phyloP scores from a whole-genome alignment of 305 asterid species.

The Rubia occidens region DNA sequence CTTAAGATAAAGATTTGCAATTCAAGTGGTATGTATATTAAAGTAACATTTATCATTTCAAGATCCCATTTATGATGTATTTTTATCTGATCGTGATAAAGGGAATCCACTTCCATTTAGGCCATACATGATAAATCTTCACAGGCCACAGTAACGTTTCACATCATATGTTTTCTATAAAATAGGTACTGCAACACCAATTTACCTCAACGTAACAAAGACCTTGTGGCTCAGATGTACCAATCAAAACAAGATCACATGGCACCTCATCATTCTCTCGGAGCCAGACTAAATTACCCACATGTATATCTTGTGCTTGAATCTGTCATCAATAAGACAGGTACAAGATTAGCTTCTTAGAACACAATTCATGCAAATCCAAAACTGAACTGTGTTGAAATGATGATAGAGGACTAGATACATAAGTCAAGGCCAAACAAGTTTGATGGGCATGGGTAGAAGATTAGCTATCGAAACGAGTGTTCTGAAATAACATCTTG shows the following conservation, averaged over 20 bases:
- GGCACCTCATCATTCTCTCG: slow-evolving; percentile 99
- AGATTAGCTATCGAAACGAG: background rate
- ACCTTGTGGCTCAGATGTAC: slow-evolving; percentile 88
- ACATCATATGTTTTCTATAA: background rate
- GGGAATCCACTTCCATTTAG: background rate
- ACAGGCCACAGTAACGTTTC: background rate
- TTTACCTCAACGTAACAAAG: slow-evolving; percentile 88
- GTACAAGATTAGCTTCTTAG: slow-evolving; percentile 20
- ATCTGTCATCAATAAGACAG: slow-evolving; percentile 35
- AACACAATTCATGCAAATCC: slow-evolving; percentile 14
- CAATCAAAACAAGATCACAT: slow-evolving; percentile 89
- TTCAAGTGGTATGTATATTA: background rate
- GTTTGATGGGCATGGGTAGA: background rate
- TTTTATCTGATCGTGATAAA: background rate
- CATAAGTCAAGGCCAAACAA: background rate
- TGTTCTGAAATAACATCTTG: background rate
- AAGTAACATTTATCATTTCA: background rate
- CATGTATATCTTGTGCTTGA: slow-evolving; percentile 80
- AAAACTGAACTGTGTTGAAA: slow-evolving; percentile 9
- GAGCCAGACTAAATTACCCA: slow-evolving; percentile 90
- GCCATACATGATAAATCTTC: background rate
- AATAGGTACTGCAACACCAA: slow-evolving; percentile 4
- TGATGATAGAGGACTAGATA: background rate
- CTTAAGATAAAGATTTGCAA: background rate
- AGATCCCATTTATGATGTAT: background rate